Evolutionary conservation across 2,329 filamentous ascomycete genomes (phyloP), one percentile per base, ranked within the genome.

Genomic region (Monosporascus sp.): DNA sequence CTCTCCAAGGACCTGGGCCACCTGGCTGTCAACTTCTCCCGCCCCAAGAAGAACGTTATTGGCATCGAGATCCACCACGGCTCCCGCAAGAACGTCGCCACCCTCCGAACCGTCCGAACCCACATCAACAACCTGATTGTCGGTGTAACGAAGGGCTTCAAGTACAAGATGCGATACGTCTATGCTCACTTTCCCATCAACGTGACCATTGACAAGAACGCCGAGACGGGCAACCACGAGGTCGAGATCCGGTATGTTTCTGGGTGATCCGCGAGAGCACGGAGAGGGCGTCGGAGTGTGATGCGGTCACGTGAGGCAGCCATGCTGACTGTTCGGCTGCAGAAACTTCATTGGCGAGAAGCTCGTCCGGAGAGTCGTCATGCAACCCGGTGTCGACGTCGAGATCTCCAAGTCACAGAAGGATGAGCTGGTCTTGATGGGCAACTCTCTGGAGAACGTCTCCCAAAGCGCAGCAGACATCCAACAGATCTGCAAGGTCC

Each of bases 161-260:
- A 95, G 83, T 99, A 99, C 89, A 99, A 99, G 90, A 97, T 99
- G 93, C 90, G 95, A 72, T 99, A 99, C 83, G 94, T 99, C 79
- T 99, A 99, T 78, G 94, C 94, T 75, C 94, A 99, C 88, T 99
- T 99, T 75, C 94, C 94, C 79, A 99, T 99, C 90, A 99, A 99
- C 85, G 93, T 99, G 82, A 97, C 97, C 84, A 78, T 99, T 67
- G 91, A 96, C 70, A 92, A 97, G 88, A 93, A 93, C 85, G 75
- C 77, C 72, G 94, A 97, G 81, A 94, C 90, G 61, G 92, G 87
- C 66, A 78, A 87, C 68, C 88, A 72, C 74, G 89, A 96, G 79
- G 89, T 99, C 72, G 94, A 99, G 87, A 97, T 99, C 83, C 88
- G 94, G 88, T 93, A 86, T 69, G 87, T 76, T 57, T 49, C 31